Evolutionary conservation across 352 stramenopile genomes (phyloP).

Genomic region (Phytophthora uliginosa): DNA sequence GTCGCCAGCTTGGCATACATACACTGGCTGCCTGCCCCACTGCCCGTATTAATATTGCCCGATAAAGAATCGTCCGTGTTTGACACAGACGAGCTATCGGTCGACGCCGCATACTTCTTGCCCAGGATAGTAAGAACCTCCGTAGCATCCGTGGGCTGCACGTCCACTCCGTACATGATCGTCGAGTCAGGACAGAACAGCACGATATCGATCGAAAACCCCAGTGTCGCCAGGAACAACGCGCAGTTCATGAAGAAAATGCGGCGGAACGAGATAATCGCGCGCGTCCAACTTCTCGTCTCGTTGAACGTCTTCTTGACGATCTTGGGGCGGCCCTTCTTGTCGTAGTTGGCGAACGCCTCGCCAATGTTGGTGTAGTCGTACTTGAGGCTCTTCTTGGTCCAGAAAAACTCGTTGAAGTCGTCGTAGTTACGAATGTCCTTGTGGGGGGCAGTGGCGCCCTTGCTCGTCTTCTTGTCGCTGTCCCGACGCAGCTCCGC

Average conservation of each 20-base stretch:
- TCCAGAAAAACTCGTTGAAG: slow-evolving; percentile 93
- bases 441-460: slow-evolving; percentile 65
- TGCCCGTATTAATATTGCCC: slow-evolving; percentile 31
- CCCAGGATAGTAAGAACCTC: slow-evolving; percentile 56
- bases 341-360: slow-evolving; percentile 76
- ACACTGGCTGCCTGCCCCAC: slow-evolving; percentile 54
- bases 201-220: slow-evolving; percentile 80
- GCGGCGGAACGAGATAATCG: slow-evolving; percentile 81
- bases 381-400: slow-evolving; percentile 85
- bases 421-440: slow-evolving; percentile 91
- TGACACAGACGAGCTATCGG: slow-evolving; percentile 31
- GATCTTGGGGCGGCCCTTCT: slow-evolving; percentile 83
- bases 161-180: slow-evolving; percentile 81
- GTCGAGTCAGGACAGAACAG: slow-evolving; percentile 79
- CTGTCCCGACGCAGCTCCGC: slow-evolving; percentile 72
- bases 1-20: slow-evolving; percentile 74
- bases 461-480: slow-evolving; percentile 89
- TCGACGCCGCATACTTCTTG: slow-evolving; percentile 61
- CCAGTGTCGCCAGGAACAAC: slow-evolving; percentile 74
- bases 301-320: slow-evolving; percentile 88
- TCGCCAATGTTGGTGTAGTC: slow-evolving; percentile 72
- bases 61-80: slow-evolving; percentile 44
- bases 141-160: slow-evolving; percentile 39
- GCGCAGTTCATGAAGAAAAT: slow-evolving; percentile 89
- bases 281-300: slow-evolving; percentile 77